Percentiles rank a stretch among this genome's conserved stretches.
phyloP scores from a whole-genome alignment of 495 filamentous ascomycete species.

The Penicillium paxilli region DNA sequence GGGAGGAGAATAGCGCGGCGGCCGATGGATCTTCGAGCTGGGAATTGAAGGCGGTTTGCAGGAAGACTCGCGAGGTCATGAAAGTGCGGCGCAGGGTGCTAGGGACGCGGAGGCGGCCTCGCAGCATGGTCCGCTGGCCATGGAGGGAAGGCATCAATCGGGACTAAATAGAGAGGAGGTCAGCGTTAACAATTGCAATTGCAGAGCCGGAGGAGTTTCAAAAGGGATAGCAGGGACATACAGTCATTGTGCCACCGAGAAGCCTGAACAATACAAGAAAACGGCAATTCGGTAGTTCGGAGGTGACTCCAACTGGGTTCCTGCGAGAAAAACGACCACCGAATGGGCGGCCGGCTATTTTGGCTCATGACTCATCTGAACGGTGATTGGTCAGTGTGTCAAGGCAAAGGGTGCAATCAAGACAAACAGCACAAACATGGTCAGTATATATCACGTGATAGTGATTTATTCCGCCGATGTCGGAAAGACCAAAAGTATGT shows the following conservation, averaged over 20 bases:
- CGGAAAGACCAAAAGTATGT: not conserved
- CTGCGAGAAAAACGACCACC: conserved; percentile 11
- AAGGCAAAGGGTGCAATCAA: not conserved
- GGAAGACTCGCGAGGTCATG: conserved; percentile 37
- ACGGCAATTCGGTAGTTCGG: not conserved
- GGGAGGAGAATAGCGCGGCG: conserved; percentile 43
- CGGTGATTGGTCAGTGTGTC: conserved; percentile 2
- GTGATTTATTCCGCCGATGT: conserved; percentile 8
- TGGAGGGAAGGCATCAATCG: conserved; percentile 30
- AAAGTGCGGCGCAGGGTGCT: conserved; percentile 35
- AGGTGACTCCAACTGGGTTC: conserved; percentile 3
- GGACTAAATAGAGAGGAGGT: conserved; percentile 22
- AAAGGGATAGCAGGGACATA: conserved; percentile 11
- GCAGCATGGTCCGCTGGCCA: conserved; percentile 27
- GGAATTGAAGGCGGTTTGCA: conserved; percentile 52
- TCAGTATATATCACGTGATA: conserved; percentile 5
- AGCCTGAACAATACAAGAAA: not conserved
- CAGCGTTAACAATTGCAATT: conserved; percentile 8
- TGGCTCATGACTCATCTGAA: conserved; percentile 14
- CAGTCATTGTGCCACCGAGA: conserved; percentile 22
- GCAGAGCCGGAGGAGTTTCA: not conserved
- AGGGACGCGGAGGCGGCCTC: conserved; percentile 21
- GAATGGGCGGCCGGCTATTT: conserved; percentile 19
- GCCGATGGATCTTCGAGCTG: conserved; percentile 45
- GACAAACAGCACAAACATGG: conserved; percentile 10